Percentiles rank a stretch among this genome's conserved stretches.
Conservation (phyloP, 2,329 filamentous ascomycete genomes). For the Penicillium sp. region DNA sequence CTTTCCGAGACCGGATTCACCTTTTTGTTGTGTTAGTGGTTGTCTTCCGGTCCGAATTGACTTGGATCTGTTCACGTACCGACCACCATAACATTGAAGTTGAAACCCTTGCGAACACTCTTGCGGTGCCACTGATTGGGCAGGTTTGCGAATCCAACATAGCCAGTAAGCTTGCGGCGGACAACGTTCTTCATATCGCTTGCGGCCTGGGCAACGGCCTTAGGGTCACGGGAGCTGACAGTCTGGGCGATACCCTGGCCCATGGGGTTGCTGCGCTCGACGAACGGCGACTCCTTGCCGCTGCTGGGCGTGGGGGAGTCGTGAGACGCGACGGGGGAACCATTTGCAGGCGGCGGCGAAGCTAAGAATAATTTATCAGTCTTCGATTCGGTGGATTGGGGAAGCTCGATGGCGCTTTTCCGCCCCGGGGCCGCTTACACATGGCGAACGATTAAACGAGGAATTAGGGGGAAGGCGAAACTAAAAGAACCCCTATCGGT, state of each 20-base stretch:
- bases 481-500: constrained; percentile 30
- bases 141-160: constrained; percentile 97
- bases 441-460: constrained; percentile 31
- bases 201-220: constrained; percentile 55
- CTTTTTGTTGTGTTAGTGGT: constrained; percentile 48
- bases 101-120: constrained; percentile 99
- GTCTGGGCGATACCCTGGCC: constrained; percentile 57
- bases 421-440: constrained; percentile 36
- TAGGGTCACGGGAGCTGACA: constrained; percentile 65
- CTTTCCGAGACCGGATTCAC: constrained; percentile 98
- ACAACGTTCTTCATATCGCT: constrained; percentile 91
- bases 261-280: constrained; percentile 61
- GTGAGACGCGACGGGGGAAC: constrained; percentile 33
- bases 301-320: constrained; percentile 46
- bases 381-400: constrained; percentile 9
- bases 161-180: constrained; percentile 95
- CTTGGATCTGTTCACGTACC: constrained; percentile 62
- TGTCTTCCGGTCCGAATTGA: neutral
- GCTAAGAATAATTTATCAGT: constrained; percentile 31
- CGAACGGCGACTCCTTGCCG: constrained; percentile 55
- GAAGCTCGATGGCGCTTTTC: neutral
- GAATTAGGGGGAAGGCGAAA: constrained; percentile 18
- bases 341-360: constrained; percentile 33
- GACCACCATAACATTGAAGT: constrained; percentile 99
- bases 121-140: constrained; percentile 99